Percentiles rank a stretch among this genome's conserved stretches.
phyloP scores from a whole-genome alignment of 1,284 basidiomycete genomes.

The Leucoagaricus sp. region DNA sequence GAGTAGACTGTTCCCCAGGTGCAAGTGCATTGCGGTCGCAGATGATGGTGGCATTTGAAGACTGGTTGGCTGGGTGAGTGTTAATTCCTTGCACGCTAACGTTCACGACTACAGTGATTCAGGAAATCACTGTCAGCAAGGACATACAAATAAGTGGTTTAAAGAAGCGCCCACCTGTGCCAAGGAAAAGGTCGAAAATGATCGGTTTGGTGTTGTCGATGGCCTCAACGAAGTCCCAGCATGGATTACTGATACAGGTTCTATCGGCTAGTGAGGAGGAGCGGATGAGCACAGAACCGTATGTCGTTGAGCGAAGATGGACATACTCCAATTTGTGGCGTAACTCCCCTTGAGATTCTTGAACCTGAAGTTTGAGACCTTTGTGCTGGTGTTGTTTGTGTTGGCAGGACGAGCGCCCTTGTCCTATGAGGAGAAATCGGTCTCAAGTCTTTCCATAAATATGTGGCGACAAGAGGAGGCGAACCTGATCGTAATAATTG shows the following conservation, averaged over 20 bases:
- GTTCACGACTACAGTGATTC: slow-evolving; percentile 26
- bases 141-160: background rate
- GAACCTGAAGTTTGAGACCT: slow-evolving; percentile 36
- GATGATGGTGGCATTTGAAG: slow-evolving; percentile 32
- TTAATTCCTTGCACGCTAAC: slow-evolving; percentile 32
- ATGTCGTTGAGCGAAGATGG: background rate
- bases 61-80: slow-evolving; percentile 31
- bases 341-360: slow-evolving; percentile 44
- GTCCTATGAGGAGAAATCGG: slow-evolving; percentile 22
- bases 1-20: slow-evolving; percentile 33
- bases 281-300: background rate
- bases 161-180: slow-evolving; percentile 22
- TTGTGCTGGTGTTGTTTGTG: slow-evolving; percentile 37
- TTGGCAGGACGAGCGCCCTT: slow-evolving; percentile 36
- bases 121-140: background rate
- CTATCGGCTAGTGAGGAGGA: slow-evolving; percentile 29
- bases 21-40: slow-evolving; percentile 37
- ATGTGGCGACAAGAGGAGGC: background rate
- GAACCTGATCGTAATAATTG: slow-evolving; percentile 38
- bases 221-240: slow-evolving; percentile 38
- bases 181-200: slow-evolving; percentile 37
- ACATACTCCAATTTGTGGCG: slow-evolving; percentile 41
- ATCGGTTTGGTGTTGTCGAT: slow-evolving; percentile 33
- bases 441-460: background rate
- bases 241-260: slow-evolving; percentile 37